Base-by-base conservation (phyloP, 192 early-diverging fungal genomes). In the Chytriomyces sp. region DNA sequence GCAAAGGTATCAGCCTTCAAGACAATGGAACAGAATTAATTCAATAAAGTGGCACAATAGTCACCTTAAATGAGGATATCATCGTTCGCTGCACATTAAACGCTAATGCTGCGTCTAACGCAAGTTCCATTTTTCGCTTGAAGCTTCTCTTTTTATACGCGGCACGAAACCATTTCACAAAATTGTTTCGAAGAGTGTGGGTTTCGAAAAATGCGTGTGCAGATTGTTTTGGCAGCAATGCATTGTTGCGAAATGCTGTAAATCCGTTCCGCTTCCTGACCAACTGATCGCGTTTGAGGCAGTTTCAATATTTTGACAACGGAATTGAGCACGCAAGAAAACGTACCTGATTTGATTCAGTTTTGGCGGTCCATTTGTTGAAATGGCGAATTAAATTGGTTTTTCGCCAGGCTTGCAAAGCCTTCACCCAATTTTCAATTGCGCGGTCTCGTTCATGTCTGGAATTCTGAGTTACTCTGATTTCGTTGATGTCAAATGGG, bases 101-200 rank as follows among this genome's bases (percentile, higher is more conserved):
- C 16, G 13, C 53, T 5, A 57, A 13, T 20, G 53, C 53, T 5
- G 20, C 20, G 20, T 57, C 53, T 20, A 57, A 13, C 5, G 53
- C 53, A n/a, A 57, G 53, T 20, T 57, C 53, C 13, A 57, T 13
- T 20, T 20, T 57, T 57, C 53, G 13, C 53, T 57, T 57, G 16
- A 13, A 57, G 53, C 53, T 57, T 13, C 53, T 13, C 53, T 20
- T 57, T 20, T 57, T 57, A 20, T 57, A 57, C 53, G 53, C 53
- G 53, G 53, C 53, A n/a, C 53, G 53, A 57, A 57, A 57, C 53
- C 53, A 57, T n/a, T 13, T n/a, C 53, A 57, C 53, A 57, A 57
- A 57, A 5, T 57, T 57, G 53, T 57, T 13, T 20, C 53, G 13
- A 13, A 57, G 53, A 20, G 16, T 57, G 13, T 13, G 13, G 20